Percentiles rank a stretch among this genome's conserved stretches.
Conservation (phyloP, 306 rosid species). For the Fragaria nilgerrensis region DNA sequence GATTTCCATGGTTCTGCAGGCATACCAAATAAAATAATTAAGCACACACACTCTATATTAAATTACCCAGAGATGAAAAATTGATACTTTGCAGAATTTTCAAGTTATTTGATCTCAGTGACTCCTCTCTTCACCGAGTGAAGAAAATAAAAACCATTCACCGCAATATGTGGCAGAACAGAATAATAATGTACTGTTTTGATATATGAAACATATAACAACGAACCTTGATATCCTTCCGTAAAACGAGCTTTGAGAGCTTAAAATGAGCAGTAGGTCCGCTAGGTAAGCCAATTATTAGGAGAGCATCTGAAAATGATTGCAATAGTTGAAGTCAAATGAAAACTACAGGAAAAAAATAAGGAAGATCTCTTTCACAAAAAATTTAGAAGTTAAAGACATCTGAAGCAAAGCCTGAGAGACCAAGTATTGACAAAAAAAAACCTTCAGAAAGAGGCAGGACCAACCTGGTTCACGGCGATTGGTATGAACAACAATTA, state of each 20-base stretch:
- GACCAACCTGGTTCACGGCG: conserved; percentile 82
- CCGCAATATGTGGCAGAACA: not conserved
- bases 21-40: conserved; percentile 3
- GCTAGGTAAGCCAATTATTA: conserved; percentile 64
- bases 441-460: conserved; percentile 23
- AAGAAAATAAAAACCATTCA: not conserved
- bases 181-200: not conserved
- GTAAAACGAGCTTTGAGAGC: conserved; percentile 70
- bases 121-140: not conserved
- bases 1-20: conserved; percentile 86
- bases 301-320: conserved; percentile 57
- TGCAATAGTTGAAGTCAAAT: conserved; percentile 20
- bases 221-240: conserved; percentile 81
- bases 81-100: not conserved
- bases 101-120: not conserved
- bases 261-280: conserved; percentile 99
- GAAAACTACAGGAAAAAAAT: not conserved
- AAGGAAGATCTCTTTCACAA: not conserved
- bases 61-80: not conserved
- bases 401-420: not conserved
- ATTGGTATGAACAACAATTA: conserved; percentile 88
- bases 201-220: not conserved
- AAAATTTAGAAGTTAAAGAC: not conserved
- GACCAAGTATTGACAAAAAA: conserved; percentile 31
- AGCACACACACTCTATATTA: not conserved